Evolutionary conservation across 2,329 filamentous ascomycete species (phyloP).

Genomic region (Talaromyces funiculosus): DNA sequence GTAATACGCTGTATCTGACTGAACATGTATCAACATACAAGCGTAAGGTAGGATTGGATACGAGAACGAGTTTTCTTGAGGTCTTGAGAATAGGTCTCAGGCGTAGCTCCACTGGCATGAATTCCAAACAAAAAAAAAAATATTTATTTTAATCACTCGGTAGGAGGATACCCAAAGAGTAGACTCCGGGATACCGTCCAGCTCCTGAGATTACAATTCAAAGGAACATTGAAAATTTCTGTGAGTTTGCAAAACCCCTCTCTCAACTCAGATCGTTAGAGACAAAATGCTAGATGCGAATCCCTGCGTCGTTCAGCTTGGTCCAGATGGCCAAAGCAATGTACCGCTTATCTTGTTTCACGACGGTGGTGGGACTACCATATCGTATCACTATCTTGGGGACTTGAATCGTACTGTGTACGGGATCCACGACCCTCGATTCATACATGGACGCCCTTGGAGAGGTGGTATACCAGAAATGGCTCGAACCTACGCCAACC

Average conservation of each 20-base stretch:
- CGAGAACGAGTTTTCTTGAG: too few species aligned
- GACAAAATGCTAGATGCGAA: neutral
- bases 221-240: neutral
- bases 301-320: neutral
- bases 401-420: constrained; percentile 47
- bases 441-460: constrained; percentile 45
- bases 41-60: too few species aligned
- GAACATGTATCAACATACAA: too few species aligned
- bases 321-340: neutral
- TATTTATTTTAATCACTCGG: neutral
- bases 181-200: neutral
- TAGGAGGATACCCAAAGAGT: neutral
- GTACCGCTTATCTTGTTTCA: constrained; percentile 54
- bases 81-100: too few species aligned
- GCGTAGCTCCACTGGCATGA: too few species aligned
- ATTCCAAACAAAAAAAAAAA: too few species aligned
- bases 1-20: too few species aligned
- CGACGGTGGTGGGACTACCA: constrained; percentile 57
- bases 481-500: constrained; percentile 46
- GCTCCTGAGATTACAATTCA: neutral
- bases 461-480: constrained; percentile 52
- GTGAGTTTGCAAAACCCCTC: too few species aligned
- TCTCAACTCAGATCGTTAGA: neutral
- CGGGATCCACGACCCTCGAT: constrained; percentile 53
- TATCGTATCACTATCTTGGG: constrained; percentile 52